Evolutionary conservation across 495 filamentous ascomycete genomes (phyloP), one percentile per base, ranked within the genome.

Genomic region (Podospora sp.): DNA sequence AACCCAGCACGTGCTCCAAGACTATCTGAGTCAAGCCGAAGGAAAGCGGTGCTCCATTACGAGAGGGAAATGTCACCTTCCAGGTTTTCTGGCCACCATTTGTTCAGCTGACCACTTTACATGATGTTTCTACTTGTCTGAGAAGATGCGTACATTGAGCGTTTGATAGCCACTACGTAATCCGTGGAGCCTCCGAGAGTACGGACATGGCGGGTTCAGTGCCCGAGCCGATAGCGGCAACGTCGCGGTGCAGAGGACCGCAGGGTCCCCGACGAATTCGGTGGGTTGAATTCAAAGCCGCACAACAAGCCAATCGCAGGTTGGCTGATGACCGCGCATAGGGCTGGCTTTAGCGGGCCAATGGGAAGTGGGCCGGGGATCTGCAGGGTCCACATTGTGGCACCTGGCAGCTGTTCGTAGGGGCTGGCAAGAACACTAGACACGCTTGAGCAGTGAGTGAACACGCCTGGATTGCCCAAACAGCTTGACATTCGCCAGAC

Each of bases 281-380:
- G 1, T n/a, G 1, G 5, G 20, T 46, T 46, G 40, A 11, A 14
- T 12, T 18, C 40, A 11, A 12, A 36, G 33, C 6, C 5, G n/a
- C 8, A 46, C 18, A 2, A 11, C 9, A 29, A 12, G 35, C 63
- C 63, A 65, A 65, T 65, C 29, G 52, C 51, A 14, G 63, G 18
- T 11, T 29, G n/a, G 52, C 35, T 56, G 63, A 65, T 65, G 55
- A 65, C 63, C 63, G 24, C 25, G 63, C 63, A 65, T 52, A 29
- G 12, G 40, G 40, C 26, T 27, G 33, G 62, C 46, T 50, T 62
- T 29, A 18, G 8, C 7, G 20, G 24, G 21, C 61, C 63, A 65
- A 57, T 65, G 20, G 20, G 18, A 63, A 46, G 14, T 27, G 25
- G n/a, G n/a, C 50, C 18, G 16, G 14, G 14, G 52, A 29, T 21